These are phyloP conservation scores for Puccinia triticina DNA, from an alignment of 1,284 basidiomycete genomes.

Conservation along the genomic window DNA sequence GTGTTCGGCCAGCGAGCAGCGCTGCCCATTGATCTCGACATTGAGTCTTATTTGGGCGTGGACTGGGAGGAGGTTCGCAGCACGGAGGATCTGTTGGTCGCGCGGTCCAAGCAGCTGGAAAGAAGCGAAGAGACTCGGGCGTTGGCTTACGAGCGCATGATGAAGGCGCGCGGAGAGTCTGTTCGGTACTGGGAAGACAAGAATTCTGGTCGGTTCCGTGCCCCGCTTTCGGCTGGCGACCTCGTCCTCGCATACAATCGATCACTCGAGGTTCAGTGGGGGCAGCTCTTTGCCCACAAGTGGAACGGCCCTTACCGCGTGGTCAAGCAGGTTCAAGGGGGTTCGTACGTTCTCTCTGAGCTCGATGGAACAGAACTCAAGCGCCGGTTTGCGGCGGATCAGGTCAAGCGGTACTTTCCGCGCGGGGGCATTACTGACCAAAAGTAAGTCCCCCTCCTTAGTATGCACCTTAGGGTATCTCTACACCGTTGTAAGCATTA, in stretches of 20 bases:
- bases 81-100: neutral
- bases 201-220: neutral
- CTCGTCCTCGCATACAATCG: neutral
- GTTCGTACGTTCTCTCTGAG: neutral
- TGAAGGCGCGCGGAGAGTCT: neutral
- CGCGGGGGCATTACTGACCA: neutral
- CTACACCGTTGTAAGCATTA: neutral
- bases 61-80: neutral
- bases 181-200: slow-evolving; percentile 12
- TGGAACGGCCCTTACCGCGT: slow-evolving; percentile 9
- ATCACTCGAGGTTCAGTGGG: neutral
- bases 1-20: neutral
- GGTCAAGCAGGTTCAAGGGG: neutral
- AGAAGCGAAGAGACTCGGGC: neutral
- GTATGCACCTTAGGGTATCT: neutral
- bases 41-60: neutral
- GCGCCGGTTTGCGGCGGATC: no score
- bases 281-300: neutral
- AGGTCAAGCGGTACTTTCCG: neutral
- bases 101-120: neutral
- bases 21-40: slow-evolving; percentile 6
- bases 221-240: neutral
- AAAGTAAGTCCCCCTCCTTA: neutral
- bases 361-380: neutral
- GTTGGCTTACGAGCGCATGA: neutral